Evolutionary conservation across 208 protist species (phyloP).

Genomic region (Herpetomonas samuelpessoai): DNA sequence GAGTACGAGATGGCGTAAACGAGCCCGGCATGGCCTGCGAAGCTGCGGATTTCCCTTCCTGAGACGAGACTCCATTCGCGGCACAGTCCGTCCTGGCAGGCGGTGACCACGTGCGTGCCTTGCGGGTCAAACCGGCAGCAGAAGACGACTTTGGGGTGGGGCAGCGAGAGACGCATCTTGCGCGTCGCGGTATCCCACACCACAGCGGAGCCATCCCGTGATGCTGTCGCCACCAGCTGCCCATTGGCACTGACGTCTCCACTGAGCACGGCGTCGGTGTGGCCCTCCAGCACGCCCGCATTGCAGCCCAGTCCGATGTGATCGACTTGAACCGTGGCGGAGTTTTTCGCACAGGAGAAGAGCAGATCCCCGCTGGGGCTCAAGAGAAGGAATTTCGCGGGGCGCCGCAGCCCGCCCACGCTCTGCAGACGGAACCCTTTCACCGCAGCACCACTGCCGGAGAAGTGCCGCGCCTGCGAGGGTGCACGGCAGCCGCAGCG

Average conservation of each 20-base stretch:
- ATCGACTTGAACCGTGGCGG: constrained; percentile 14
- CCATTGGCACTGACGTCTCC: constrained; percentile 18
- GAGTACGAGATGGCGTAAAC: constrained; percentile 1
- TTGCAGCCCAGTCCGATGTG: constrained; percentile 15
- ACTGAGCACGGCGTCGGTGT: constrained; percentile 21
- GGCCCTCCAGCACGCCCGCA: constrained; percentile 19
- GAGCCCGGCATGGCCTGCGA: constrained; percentile 12
- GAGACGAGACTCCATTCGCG: constrained; percentile 17
- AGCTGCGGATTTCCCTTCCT: constrained; percentile 5
- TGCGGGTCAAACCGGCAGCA: constrained; percentile 21
- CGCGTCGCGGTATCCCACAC: constrained; percentile 26
- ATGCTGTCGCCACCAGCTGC: constrained; percentile 25
- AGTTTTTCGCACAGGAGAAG: constrained; percentile 23
- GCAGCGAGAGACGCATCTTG: constrained; percentile 26
- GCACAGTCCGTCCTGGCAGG: constrained; percentile 26
- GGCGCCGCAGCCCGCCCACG: neutral
- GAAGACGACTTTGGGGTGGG: constrained; percentile 20
- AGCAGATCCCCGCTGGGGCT: constrained; percentile 11
- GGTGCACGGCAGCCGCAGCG: too few relatives aligned
- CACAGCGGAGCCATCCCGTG: constrained; percentile 20
- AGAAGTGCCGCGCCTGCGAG: too few relatives aligned
- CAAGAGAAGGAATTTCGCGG: constrained; percentile 14
- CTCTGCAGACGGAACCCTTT: neutral
- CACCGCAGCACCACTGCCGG: too few relatives aligned
- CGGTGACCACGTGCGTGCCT: constrained; percentile 19